phyloP scores from a whole-genome alignment of 31 red algal genomes.

The Endocladia muricata region DNA sequence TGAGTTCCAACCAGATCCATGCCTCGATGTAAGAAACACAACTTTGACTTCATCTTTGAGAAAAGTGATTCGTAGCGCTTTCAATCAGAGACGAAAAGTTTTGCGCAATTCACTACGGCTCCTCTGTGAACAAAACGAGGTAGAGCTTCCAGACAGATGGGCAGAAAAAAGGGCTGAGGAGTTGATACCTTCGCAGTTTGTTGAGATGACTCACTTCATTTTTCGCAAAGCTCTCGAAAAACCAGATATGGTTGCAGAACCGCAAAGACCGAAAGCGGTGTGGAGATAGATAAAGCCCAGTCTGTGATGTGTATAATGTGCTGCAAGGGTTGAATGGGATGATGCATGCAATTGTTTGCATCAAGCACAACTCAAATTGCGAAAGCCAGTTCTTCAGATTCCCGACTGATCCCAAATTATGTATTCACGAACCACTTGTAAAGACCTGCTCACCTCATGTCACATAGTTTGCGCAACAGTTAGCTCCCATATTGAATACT shows the following conservation, averaged over 20 bases:
- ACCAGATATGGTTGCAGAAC: not conserved
- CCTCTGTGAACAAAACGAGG: conserved; percentile 25
- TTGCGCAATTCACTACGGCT: conserved; percentile 73
- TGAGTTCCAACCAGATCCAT: conserved; percentile 32
- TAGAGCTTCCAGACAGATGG: conserved; percentile 48
- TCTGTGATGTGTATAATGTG: too few relatives aligned
- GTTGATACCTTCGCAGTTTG: conserved; percentile 68
- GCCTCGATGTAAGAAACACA: conserved; percentile 24
- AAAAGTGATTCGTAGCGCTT: conserved; percentile 57
- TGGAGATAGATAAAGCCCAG: conserved; percentile 32
- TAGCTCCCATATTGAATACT: too few relatives aligned
- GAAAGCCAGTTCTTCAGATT: too few relatives aligned
- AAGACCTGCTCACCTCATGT: too few relatives aligned
- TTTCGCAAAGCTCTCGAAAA: conserved; percentile 27
- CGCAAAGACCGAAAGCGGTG: conserved; percentile 1
- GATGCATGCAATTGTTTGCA: too few relatives aligned
- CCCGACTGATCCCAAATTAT: too few relatives aligned
- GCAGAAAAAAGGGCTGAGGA: conserved; percentile 70
- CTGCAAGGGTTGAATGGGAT: too few relatives aligned
- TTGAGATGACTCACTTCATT: conserved; percentile 60
- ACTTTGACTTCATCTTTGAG: conserved; percentile 28
- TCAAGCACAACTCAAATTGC: too few relatives aligned
- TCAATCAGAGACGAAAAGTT: conserved; percentile 82
- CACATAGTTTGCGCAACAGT: too few relatives aligned
- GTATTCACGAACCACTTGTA: too few relatives aligned